Conservation (phyloP, 2,329 filamentous ascomycete genomes). For the Neonectria sp. region DNA sequence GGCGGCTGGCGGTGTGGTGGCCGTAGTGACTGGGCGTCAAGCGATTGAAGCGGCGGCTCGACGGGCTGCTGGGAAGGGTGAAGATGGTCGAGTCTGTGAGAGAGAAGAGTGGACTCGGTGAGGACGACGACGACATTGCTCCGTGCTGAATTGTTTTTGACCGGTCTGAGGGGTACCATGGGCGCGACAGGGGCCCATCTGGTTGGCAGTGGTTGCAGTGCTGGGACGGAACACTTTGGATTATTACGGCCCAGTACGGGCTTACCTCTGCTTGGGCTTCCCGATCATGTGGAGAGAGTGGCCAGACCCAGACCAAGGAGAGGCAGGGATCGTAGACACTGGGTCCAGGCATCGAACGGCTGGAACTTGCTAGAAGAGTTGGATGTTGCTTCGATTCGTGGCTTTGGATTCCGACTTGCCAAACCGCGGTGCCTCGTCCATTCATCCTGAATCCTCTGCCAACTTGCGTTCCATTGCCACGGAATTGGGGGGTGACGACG, state of each 20-base stretch:
- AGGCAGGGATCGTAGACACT: slow-evolving; percentile 26
- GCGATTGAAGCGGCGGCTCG: slow-evolving; percentile 47
- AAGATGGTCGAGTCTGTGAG: slow-evolving; percentile 55
- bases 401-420: slow-evolving; percentile 34
- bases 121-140: slow-evolving; percentile 54
- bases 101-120: slow-evolving; percentile 59
- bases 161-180: slow-evolving; percentile 59
- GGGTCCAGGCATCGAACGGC: slow-evolving; percentile 29
- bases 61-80: slow-evolving; percentile 50
- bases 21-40: slow-evolving; percentile 48
- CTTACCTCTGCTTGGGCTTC: slow-evolving; percentile 40
- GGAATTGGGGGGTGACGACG: slow-evolving; percentile 25
- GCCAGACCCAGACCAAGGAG: slow-evolving; percentile 26
- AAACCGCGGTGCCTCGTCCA: slow-evolving; percentile 29
- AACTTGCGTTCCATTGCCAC: slow-evolving; percentile 27
- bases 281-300: slow-evolving; percentile 42
- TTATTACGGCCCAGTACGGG: slow-evolving; percentile 42
- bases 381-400: slow-evolving; percentile 41
- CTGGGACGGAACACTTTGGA: slow-evolving; percentile 39
- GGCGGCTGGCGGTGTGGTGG: slow-evolving; percentile 50
- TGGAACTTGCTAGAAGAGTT: slow-evolving; percentile 30
- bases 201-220: slow-evolving; percentile 35
- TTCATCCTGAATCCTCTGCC: slow-evolving; percentile 41
- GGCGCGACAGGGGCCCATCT: slow-evolving; percentile 48
- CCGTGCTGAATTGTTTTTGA: slow-evolving; percentile 59